Base-by-base conservation (phyloP, 176 grass and related monocot genomes). In the Olyra latifolia region DNA sequence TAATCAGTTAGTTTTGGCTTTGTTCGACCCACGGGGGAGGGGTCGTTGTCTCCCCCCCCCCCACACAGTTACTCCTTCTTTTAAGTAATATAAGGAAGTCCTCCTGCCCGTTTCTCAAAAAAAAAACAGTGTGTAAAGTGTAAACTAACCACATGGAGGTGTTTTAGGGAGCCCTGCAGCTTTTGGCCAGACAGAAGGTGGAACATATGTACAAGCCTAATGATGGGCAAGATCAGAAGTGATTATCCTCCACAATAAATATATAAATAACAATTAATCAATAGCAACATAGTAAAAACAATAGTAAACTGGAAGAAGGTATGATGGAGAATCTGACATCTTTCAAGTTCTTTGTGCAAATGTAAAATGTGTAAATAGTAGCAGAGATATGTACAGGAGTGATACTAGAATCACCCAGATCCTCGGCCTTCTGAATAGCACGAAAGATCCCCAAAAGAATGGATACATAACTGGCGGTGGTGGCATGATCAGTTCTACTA, bases 371-470 rank as follows among this genome's bases (percentile, higher is more conserved):
- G 4, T 19, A 69, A 69, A 69, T 3, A 50, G 30, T 50, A 20
- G 17, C 23, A 27, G 48, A 25, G 42, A 88, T 28, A 84, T 54
- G 77, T 91, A 98, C 92, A 30, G 24, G 81, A 66, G 95, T 91
- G 30, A 71, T 89, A 9, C 53, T 63, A 88, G 80, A 74, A 82
- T 91, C 74, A 87, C 69, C 45, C 69, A 73, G 76, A 95, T 95
- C 95, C 80, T 88, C 88, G 79, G 92, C 92, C 70, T 86, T 98
- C 71, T 91, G 88, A 86, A 95, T 89, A 76, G 92, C 95, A 89
- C 74, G 78, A 57, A 98, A 93, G 69, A 98, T 87, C 42, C 83
- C 83, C 63, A 87, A 62, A 69, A 94, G 82, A 95, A 91, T 87
- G 62, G 91, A 86, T 72, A 74, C 55, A 69, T 78, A 87, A 72